Base-by-base conservation (phyloP, 768 basidiomycete species). In the Termitomyces heimii region DNA sequence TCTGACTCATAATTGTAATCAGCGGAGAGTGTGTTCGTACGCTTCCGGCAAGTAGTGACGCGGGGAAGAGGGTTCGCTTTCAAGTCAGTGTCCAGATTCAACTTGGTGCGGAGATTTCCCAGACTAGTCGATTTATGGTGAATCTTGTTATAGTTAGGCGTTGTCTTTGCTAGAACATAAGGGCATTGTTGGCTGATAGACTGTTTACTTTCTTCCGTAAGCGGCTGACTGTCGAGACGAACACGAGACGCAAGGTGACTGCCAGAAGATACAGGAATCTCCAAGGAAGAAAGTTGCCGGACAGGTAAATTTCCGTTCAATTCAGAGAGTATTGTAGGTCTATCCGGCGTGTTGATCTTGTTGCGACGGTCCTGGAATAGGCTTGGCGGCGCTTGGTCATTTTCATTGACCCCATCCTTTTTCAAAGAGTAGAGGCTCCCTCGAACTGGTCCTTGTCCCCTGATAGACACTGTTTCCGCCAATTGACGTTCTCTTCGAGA, bases 21-120 rank as follows among this genome's bases (percentile, higher is more conserved):
- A 56, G 35, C 62, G 51, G 60, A 66, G 51, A 65, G 59, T 14
- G 64, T 66, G 42, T 66, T 66, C 13, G 67, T 67, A 46, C 68
- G 63, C 54, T 63, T 69, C 32, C 63, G 64, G 32, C 62, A 66
- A 5, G 28, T 54, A n/a, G 58, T 57, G 14, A 66, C 65, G 40
- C 60, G 61, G 8, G 67, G 65, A n/a, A 60, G 56, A 45, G 55
- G 48, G n/a, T 44, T 37, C 22, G 48, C 28, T 52, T 59, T 46
- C 13, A 34, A 29, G 29, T 55, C 54, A 40, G 34, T 53, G 18
- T 57, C 56, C 9, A 39, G 26, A 34, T 57, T 52, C 22, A 49
- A 53, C 37, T 62, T 62, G n/a, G 45, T 34, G 9, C 54, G 58
- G 20, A 64, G 44, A 35, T 53, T 56, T 12, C 59, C 61, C 14